Percentiles rank a stretch among this genome's conserved stretches.
Conservation (phyloP, 2,329 filamentous ascomycete species). For the Colletotrichum spaethianum region DNA sequence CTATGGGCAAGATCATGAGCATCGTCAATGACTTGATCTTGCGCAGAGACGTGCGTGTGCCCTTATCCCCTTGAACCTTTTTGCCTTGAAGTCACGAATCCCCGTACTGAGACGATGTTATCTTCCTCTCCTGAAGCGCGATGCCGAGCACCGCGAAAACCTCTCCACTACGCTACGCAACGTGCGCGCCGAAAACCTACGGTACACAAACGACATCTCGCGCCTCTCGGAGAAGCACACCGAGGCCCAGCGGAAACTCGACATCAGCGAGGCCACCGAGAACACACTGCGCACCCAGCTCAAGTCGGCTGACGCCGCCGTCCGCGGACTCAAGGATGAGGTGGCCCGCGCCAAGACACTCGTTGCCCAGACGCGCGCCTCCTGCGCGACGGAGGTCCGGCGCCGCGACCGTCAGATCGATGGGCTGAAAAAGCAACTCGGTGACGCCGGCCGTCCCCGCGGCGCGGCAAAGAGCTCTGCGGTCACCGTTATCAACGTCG, state of each 20-base stretch:
- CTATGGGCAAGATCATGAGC: slow-evolving; percentile 90
- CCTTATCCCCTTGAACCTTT: slow-evolving; percentile 3
- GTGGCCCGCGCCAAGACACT: slow-evolving; percentile 82
- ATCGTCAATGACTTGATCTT: slow-evolving; percentile 94
- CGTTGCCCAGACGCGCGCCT: slow-evolving; percentile 85
- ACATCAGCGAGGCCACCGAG: slow-evolving; percentile 78
- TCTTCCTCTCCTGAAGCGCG: slow-evolving; percentile 71
- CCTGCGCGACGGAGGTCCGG: slow-evolving; percentile 91
- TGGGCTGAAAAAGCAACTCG: slow-evolving; percentile 87
- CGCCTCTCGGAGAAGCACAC: slow-evolving; percentile 67
- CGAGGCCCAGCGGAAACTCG: slow-evolving; percentile 69
- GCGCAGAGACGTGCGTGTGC: slow-evolving; percentile 81
- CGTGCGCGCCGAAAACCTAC: slow-evolving; percentile 81
- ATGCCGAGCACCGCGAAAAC: slow-evolving; percentile 89
- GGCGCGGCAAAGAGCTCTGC: slow-evolving; percentile 69
- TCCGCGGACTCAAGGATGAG: slow-evolving; percentile 87
- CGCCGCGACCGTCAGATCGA: slow-evolving; percentile 93
- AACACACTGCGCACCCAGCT: slow-evolving; percentile 78
- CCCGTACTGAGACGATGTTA: slow-evolving; percentile 28
- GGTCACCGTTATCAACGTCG: slow-evolving; percentile 70
- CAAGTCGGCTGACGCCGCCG: slow-evolving; percentile 79
- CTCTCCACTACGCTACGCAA: slow-evolving; percentile 83
- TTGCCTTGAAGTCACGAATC: background rate
- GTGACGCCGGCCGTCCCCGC: slow-evolving; percentile 76
- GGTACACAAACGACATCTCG: slow-evolving; percentile 78